phyloP scores from a whole-genome alignment of 2,329 filamentous ascomycete species.

The Fonsecaea erecta region DNA sequence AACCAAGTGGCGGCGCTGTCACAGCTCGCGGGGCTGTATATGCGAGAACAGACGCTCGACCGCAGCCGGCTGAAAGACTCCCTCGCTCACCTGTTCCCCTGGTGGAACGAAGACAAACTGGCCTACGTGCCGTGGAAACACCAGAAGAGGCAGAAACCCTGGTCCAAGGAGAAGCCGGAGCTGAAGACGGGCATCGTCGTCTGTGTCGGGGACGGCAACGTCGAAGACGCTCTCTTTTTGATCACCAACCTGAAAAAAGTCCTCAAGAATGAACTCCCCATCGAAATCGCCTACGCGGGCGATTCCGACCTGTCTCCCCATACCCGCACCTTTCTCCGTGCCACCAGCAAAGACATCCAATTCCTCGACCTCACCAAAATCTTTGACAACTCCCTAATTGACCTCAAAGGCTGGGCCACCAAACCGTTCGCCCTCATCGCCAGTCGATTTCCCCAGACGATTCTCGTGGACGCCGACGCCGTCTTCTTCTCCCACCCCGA shows the following conservation, averaged over 20 bases:
- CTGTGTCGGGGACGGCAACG: conserved; percentile 17
- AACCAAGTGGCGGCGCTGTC: not conserved
- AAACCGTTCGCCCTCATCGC: conserved; percentile 34
- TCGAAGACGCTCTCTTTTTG: conserved; percentile 25
- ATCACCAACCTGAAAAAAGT: conserved; percentile 29
- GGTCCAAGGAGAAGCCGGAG: not conserved
- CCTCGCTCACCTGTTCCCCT: conserved; percentile 1
- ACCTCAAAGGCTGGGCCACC: conserved; percentile 4
- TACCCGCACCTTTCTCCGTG: not conserved
- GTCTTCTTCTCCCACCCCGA: conserved; percentile 29
- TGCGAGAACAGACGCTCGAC: not conserved
- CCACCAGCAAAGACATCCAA: conserved; percentile 16
- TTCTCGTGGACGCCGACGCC: conserved; percentile 31
- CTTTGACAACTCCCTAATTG: conserved; percentile 27
- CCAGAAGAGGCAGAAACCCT: not conserved
- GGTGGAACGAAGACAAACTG: conserved; percentile 4
- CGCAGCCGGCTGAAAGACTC: not conserved
- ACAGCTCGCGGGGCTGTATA: not conserved
- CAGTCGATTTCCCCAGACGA: conserved; percentile 19
- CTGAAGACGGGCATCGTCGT: conserved; percentile 26
- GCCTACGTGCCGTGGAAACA: conserved; percentile 12
- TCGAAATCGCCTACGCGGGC: conserved; percentile 32
- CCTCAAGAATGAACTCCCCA: conserved; percentile 22
- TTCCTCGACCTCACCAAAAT: conserved; percentile 26
- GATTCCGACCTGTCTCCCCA: conserved; percentile 18